phyloP scores from a whole-genome alignment of 768 basidiomycete genomes.

The Myochromella boudieri region DNA sequence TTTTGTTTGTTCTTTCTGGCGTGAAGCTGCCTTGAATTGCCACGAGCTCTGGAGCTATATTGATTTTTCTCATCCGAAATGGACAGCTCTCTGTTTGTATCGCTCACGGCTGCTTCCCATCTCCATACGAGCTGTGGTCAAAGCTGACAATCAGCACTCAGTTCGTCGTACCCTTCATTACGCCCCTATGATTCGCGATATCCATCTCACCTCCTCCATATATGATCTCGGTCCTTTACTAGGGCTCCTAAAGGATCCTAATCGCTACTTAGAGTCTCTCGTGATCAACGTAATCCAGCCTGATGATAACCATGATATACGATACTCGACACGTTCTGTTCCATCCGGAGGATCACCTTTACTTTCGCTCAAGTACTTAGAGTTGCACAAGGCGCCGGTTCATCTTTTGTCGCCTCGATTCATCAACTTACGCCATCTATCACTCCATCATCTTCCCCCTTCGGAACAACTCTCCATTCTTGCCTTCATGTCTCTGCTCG shows the following conservation, averaged over 20 bases:
- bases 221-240: constrained; percentile 33
- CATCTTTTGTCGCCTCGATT: constrained; percentile 36
- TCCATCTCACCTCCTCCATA: constrained; percentile 34
- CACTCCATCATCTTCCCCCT: constrained; percentile 34
- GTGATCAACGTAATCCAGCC: constrained; percentile 28
- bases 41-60: constrained; percentile 35
- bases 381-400: constrained; percentile 35
- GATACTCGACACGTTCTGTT: constrained; percentile 26
- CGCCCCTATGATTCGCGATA: constrained; percentile 33
- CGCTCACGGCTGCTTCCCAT: constrained; percentile 33
- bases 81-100: constrained; percentile 28
- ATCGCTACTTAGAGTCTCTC: constrained; percentile 33
- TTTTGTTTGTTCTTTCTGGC: constrained; percentile 38
- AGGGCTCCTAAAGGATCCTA: constrained; percentile 33
- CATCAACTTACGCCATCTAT: constrained; percentile 32
- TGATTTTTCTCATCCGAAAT: constrained; percentile 37
- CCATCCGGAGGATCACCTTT: constrained; percentile 29
- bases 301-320: constrained; percentile 15
- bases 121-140: constrained; percentile 29
- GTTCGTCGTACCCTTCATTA: constrained; percentile 33
- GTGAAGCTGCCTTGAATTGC: constrained; percentile 29
- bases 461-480: constrained; percentile 34
- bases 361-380: constrained; percentile 30
- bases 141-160: constrained; percentile 27
- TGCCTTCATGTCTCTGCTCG: constrained; percentile 32